These are phyloP conservation scores for Eucalyptus cloeziana DNA, from an alignment of 345 rosid species.

Conservation along the genomic window DNA sequence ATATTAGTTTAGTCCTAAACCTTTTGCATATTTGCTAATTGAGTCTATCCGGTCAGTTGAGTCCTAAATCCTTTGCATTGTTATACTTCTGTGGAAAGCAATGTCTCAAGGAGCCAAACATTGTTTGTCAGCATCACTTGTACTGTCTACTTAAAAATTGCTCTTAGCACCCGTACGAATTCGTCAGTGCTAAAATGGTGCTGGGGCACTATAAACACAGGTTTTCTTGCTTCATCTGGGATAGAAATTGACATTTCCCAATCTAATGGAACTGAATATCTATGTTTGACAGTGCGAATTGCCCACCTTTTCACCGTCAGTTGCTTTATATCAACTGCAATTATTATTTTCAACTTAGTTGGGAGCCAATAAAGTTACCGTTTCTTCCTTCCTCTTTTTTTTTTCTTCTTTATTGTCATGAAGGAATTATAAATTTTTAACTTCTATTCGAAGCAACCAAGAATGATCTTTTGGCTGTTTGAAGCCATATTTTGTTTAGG, in stretches of 20 bases:
- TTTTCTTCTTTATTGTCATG: neutral
- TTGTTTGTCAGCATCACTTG: neutral
- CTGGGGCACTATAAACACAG: neutral
- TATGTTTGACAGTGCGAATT: neutral
- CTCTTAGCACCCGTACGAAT: neutral
- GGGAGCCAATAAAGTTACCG: neutral
- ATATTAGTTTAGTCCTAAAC: too few relatives aligned
- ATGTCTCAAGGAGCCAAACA: neutral
- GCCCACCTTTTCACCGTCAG: neutral
- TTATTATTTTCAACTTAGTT: neutral
- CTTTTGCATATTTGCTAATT: too few relatives aligned
- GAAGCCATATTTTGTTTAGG: neutral
- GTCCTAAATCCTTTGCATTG: too few relatives aligned
- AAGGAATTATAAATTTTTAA: neutral
- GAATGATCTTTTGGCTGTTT: neutral
- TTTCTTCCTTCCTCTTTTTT: neutral
- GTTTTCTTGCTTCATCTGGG: neutral
- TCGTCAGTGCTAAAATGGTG: neutral
- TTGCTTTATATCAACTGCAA: neutral
- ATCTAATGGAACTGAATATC: neutral
- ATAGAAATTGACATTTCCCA: neutral
- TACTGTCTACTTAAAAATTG: neutral
- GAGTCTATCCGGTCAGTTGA: too few relatives aligned
- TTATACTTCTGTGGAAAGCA: neutral
- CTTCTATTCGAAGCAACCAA: neutral